Conservation (phyloP, 345 rosid genomes). For the Salix dunnii region DNA sequence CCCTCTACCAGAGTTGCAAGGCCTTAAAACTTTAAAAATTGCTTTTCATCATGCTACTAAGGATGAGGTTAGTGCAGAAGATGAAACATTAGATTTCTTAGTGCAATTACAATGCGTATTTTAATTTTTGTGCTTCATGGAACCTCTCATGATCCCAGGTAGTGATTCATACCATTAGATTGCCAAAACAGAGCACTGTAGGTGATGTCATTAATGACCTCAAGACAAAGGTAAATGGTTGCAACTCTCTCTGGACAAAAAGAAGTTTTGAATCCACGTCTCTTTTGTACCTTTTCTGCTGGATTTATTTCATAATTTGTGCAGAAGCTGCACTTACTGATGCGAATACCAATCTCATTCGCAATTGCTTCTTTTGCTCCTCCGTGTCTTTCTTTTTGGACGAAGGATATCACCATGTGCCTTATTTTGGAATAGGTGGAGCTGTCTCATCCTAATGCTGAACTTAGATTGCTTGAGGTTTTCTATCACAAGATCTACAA, state of each 20-base stretch:
- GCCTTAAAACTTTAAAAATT: conserved; percentile 56
- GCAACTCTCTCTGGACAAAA: not conserved
- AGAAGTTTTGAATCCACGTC: not conserved
- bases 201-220: conserved; percentile 36
- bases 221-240: conserved; percentile 26
- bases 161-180: conserved; percentile 31
- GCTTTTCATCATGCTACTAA: conserved; percentile 24
- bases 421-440: conserved; percentile 27
- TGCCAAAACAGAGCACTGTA: conserved; percentile 38
- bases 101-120: not conserved
- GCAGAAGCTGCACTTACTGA: not conserved
- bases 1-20: conserved; percentile 93
- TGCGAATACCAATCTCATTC: not conserved
- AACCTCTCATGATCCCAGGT: conserved; percentile 35
- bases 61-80: conserved; percentile 18
- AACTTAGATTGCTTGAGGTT: conserved; percentile 38
- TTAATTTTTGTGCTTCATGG: conserved; percentile 10
- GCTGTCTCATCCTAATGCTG: conserved; percentile 32
- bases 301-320: not conserved
- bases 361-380: not conserved
- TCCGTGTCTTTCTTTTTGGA: not conserved
- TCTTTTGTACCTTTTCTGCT: not conserved
- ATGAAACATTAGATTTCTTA: not conserved
- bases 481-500: conserved; percentile 40
- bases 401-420: not conserved